A percentile compares a stretch with the other conserved stretches of the same genome.
Evolutionary conservation across 2,329 filamentous ascomycete species (phyloP).

Genomic region (Pseudocercospora cruenta): DNA sequence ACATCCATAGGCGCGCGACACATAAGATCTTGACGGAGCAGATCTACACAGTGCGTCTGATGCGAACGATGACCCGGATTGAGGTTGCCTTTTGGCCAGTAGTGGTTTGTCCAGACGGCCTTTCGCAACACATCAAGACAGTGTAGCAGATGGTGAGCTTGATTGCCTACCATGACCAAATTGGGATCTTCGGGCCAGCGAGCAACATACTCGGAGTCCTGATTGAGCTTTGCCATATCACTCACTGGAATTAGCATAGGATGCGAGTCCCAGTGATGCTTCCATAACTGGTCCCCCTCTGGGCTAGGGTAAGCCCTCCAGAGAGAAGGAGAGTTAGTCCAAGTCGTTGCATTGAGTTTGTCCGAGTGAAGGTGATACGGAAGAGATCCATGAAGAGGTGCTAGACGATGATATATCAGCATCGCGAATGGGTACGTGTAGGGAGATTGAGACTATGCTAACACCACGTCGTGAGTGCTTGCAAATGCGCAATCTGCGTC

Average conservation of each 20-base stretch:
- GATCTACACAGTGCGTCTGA: slow-evolving; percentile 1
- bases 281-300: not conserved
- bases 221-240: not conserved
- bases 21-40: not conserved
- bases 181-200: not conserved
- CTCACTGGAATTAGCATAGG: not conserved
- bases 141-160: not conserved
- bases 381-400: not conserved
- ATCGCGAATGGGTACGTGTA: not conserved
- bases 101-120: not conserved
- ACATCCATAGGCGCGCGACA: not conserved
- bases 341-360: not conserved
- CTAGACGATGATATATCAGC: not conserved
- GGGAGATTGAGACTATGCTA: not conserved
- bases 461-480: not conserved
- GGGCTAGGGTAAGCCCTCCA: not conserved
- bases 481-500: too few species aligned
- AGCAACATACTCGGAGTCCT: not conserved
- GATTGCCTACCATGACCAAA: not conserved
- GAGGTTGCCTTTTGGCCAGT: not conserved
- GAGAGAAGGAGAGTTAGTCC: not conserved
- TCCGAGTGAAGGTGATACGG: not conserved
- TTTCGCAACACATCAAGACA: not conserved
- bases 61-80: not conserved
- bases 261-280: not conserved